These are phyloP conservation scores for Cylindrotheca fusiformis DNA, from an alignment of 108 stramenopile genomes.

Conservation along the genomic window DNA sequence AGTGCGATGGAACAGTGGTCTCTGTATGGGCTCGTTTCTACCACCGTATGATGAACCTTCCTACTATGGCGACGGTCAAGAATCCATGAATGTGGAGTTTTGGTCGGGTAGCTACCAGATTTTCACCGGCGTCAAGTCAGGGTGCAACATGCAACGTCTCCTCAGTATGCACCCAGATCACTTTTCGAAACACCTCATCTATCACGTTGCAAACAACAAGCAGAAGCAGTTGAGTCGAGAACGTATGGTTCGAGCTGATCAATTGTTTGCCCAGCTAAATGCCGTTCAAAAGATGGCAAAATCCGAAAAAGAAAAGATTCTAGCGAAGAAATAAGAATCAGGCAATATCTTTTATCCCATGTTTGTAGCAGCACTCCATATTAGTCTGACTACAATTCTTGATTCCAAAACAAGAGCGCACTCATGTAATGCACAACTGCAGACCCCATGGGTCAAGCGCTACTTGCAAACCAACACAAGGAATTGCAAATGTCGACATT, in stretches of 20 bases:
- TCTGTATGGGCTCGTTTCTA: slow-evolving; percentile 62
- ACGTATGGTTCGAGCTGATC: slow-evolving; percentile 50
- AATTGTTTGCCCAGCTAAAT: slow-evolving; percentile 75
- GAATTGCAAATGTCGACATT: not conserved
- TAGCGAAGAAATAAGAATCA: not conserved
- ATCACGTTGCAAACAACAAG: slow-evolving; percentile 84
- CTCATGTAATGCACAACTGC: too few relatives aligned
- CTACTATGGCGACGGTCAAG: slow-evolving; percentile 60
- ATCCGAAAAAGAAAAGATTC: slow-evolving; percentile 5
- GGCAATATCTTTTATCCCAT: not conserved
- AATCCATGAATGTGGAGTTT: slow-evolving; percentile 71
- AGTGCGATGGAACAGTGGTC: slow-evolving; percentile 40
- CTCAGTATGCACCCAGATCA: slow-evolving; percentile 67
- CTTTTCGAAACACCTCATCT: slow-evolving; percentile 72
- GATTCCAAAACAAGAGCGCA: too few relatives aligned
- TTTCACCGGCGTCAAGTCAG: slow-evolving; percentile 50
- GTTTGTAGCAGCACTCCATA: too few relatives aligned
- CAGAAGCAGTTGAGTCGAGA: slow-evolving; percentile 45
- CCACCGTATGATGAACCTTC: slow-evolving; percentile 60
- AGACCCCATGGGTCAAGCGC: not conserved
- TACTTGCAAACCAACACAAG: slow-evolving; percentile 9
- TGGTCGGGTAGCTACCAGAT: slow-evolving; percentile 74
- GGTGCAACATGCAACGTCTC: slow-evolving; percentile 77
- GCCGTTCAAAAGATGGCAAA: slow-evolving; percentile 52
- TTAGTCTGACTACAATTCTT: too few relatives aligned